Conservation (phyloP, 164 flowering plant species). For the Berberis thunbergii region DNA sequence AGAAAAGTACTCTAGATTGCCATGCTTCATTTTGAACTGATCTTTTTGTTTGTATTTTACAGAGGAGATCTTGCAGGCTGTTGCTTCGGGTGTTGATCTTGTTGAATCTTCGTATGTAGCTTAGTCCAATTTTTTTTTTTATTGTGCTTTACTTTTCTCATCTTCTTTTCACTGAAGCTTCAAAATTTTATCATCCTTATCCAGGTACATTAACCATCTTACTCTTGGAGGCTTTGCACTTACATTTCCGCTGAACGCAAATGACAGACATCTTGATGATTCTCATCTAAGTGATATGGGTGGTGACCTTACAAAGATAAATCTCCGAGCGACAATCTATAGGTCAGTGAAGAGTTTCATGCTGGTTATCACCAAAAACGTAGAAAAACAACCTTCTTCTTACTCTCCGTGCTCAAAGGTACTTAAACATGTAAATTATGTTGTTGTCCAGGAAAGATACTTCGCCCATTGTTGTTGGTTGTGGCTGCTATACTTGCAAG, state of each 20-base stretch:
- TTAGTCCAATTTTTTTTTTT: background rate
- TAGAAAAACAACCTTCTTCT: background rate
- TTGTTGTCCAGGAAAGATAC: slow-evolving; percentile 57
- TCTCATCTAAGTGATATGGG: slow-evolving; percentile 23
- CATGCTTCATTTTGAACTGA: background rate
- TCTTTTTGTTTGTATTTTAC: slow-evolving; percentile 17
- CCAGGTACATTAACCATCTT: slow-evolving; percentile 73
- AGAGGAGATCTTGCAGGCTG: slow-evolving; percentile 86
- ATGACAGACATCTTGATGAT: slow-evolving; percentile 14
- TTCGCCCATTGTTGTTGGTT: slow-evolving; percentile 48
- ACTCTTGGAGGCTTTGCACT: slow-evolving; percentile 87
- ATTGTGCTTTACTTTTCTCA: background rate
- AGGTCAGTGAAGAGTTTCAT: slow-evolving; percentile 29
- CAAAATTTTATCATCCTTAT: background rate
- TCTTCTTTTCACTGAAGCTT: background rate
- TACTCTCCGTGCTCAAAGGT: background rate
- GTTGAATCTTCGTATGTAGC: slow-evolving; percentile 65
- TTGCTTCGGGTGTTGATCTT: slow-evolving; percentile 84
- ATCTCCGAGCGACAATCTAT: slow-evolving; percentile 59
- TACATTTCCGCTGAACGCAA: slow-evolving; percentile 38
- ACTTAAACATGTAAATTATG: background rate
- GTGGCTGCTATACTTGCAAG: slow-evolving; percentile 76
- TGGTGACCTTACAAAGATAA: slow-evolving; percentile 63
- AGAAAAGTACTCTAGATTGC: background rate
- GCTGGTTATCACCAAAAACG: no score